phyloP scores from a whole-genome alignment of 192 early-diverging fungal genomes.

The Backusella morwellensis region DNA sequence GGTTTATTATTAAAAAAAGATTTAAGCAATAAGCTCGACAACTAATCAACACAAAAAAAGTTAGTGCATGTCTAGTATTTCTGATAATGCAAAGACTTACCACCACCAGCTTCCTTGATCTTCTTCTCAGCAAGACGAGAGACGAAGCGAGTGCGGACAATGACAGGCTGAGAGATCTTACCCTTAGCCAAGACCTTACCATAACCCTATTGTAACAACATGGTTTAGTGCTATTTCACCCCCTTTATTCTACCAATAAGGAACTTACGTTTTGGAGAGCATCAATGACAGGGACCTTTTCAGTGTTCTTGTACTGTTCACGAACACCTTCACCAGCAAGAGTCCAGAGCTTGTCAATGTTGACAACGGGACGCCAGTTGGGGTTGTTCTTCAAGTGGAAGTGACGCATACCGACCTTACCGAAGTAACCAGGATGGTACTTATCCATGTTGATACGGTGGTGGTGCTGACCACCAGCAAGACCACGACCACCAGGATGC shows the following conservation, averaged over 20 bases:
- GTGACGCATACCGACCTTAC: slow-evolving; percentile 99
- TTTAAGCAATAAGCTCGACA: slow-evolving; percentile 61
- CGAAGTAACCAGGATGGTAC: slow-evolving; percentile 99
- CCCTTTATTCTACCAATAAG: slow-evolving; percentile 17
- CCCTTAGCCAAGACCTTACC: slow-evolving; percentile 98
- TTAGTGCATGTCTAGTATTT: not conserved
- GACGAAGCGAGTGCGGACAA: slow-evolving; percentile 93
- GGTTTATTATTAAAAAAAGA: slow-evolving; percentile 11
- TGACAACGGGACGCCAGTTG: slow-evolving; percentile 84
- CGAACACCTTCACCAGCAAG: slow-evolving; percentile 86
- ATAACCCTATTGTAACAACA: slow-evolving; percentile 61
- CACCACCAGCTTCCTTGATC: slow-evolving; percentile 97
- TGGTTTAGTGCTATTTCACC: not conserved
- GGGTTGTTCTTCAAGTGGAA: slow-evolving; percentile 96
- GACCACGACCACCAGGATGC: slow-evolving; percentile 99
- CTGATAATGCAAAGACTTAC: slow-evolving; percentile 10
- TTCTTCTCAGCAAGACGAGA: slow-evolving; percentile 94
- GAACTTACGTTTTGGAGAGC: slow-evolving; percentile 50
- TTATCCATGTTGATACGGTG: slow-evolving; percentile 99
- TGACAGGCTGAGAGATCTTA: slow-evolving; percentile 87
- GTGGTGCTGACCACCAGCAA: slow-evolving; percentile 99
- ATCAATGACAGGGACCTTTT: slow-evolving; percentile 93
- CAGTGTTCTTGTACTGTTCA: slow-evolving; percentile 78
- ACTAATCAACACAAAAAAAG: slow-evolving; percentile 11
- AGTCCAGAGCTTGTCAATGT: slow-evolving; percentile 93